Conservation (phyloP, 2,329 filamentous ascomycete species). For the Colletotrichum sp. region DNA sequence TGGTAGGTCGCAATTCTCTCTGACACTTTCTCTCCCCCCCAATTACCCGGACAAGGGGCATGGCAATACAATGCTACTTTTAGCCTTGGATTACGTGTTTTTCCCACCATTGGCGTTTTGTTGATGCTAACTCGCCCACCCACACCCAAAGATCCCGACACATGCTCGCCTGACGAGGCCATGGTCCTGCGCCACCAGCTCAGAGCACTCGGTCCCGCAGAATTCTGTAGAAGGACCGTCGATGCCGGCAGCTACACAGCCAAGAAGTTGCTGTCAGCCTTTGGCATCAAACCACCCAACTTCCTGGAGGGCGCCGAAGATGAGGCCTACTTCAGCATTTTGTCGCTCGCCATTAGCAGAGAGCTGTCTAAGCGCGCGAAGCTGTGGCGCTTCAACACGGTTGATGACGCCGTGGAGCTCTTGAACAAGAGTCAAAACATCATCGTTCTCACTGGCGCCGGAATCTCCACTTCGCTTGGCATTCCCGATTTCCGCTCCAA, state of each 20-base stretch:
- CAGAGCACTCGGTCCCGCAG: constrained; percentile 75
- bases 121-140: constrained; percentile 16
- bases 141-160: constrained; percentile 43
- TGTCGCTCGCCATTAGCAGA: constrained; percentile 78
- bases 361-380: constrained; percentile 85
- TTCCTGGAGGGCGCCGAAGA: constrained; percentile 78
- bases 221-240: constrained; percentile 77
- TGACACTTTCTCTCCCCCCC: neutral
- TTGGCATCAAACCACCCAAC: constrained; percentile 75
- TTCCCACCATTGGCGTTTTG: neutral
- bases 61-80: constrained; percentile 12
- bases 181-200: constrained; percentile 71
- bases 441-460: constrained; percentile 91
- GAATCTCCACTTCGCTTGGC: constrained; percentile 94
- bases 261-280: constrained; percentile 85
- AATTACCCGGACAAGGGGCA: neutral
- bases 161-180: constrained; percentile 73
- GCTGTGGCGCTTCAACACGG: constrained; percentile 77
- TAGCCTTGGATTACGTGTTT: constrained; percentile 13
- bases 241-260: constrained; percentile 73
- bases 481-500: constrained; percentile 98
- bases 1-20: constrained; percentile 40
- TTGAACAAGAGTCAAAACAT: constrained; percentile 80
- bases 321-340: constrained; percentile 74
- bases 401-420: constrained; percentile 85